A percentile compares a stretch with the other conserved stretches of the same genome.
Evolutionary conservation across 176 grass and related monocot genomes (phyloP).

Genomic region (Eragrostis nindensis): DNA sequence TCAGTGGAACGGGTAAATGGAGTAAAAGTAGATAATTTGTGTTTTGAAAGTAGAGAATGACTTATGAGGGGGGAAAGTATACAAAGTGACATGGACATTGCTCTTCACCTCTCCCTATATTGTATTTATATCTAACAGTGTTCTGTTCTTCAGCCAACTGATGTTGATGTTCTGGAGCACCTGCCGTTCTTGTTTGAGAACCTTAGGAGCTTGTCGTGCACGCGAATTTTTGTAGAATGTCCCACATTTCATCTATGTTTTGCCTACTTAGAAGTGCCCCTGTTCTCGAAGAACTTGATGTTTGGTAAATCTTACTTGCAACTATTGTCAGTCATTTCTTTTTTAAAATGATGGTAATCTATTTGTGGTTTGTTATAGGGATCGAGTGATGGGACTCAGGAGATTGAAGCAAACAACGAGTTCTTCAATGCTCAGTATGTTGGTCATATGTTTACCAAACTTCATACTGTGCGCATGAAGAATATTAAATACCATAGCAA

Average conservation of each 20-base stretch:
- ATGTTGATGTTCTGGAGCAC: neutral
- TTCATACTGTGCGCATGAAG: constrained; percentile 12
- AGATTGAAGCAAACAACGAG: neutral
- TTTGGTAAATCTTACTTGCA: neutral
- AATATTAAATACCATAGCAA: neutral
- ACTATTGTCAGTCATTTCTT: neutral
- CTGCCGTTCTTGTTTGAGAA: constrained; percentile 12
- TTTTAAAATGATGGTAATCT: neutral
- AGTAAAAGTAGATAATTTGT: neutral
- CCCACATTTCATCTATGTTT: neutral
- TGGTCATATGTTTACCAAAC: neutral
- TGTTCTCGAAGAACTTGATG: constrained; percentile 5
- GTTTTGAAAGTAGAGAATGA: neutral
- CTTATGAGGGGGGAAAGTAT: no score
- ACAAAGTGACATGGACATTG: neutral
- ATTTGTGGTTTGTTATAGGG: neutral
- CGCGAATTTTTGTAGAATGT: neutral
- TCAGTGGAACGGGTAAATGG: neutral
- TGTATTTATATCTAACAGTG: neutral
- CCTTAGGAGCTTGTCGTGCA: neutral
- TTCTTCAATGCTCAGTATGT: neutral
- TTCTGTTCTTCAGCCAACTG: constrained; percentile 11
- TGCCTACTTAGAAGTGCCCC: constrained; percentile 9
- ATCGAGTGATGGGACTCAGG: neutral
- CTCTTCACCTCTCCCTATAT: neutral